Evolutionary conservation across 2,329 filamentous ascomycete genomes (phyloP).

Genomic region (Juglanconis oblonga): DNA sequence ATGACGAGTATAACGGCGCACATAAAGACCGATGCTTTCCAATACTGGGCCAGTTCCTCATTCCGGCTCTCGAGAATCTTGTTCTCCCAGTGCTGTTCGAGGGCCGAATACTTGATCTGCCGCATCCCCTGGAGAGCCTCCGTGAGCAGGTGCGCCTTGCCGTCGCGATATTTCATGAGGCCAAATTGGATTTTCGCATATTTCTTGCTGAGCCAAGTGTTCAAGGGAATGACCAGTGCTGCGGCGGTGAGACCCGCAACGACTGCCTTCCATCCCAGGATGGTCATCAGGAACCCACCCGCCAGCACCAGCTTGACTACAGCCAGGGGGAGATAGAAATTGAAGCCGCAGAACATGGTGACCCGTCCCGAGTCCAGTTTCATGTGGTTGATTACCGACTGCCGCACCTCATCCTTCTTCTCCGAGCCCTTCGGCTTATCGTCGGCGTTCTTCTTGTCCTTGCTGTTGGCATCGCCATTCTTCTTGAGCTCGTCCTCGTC

Average conservation of each 20-base stretch:
- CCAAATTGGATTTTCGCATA: slow-evolving; percentile 31
- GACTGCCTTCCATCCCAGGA: slow-evolving; percentile 32
- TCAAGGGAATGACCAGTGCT: slow-evolving; percentile 27
- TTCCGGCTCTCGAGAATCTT: slow-evolving; percentile 33
- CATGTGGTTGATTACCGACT: slow-evolving; percentile 35
- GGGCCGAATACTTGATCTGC: slow-evolving; percentile 36
- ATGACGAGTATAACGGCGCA: slow-evolving; percentile 29
- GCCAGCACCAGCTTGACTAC: slow-evolving; percentile 32
- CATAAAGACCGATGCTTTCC: slow-evolving; percentile 29
- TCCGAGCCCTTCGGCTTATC: slow-evolving; percentile 11
- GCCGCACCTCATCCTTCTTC: slow-evolving; percentile 26
- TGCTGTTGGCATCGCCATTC: slow-evolving; percentile 3
- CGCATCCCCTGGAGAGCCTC: slow-evolving; percentile 36
- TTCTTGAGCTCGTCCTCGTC: slow-evolving; percentile 19
- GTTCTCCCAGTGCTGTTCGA: slow-evolving; percentile 32
- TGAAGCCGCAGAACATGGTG: slow-evolving; percentile 18
- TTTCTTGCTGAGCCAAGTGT: slow-evolving; percentile 27
- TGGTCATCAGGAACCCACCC: slow-evolving; percentile 27
- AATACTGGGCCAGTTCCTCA: slow-evolving; percentile 33
- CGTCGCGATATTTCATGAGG: slow-evolving; percentile 34
- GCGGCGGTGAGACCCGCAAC: slow-evolving; percentile 28
- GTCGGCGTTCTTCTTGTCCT: background rate
- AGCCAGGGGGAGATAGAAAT: slow-evolving; percentile 32
- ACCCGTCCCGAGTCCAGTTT: slow-evolving; percentile 31
- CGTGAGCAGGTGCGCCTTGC: slow-evolving; percentile 32